Conservation (phyloP, 2,329 filamentous ascomycete genomes). For the Exserohilum rostratum region DNA sequence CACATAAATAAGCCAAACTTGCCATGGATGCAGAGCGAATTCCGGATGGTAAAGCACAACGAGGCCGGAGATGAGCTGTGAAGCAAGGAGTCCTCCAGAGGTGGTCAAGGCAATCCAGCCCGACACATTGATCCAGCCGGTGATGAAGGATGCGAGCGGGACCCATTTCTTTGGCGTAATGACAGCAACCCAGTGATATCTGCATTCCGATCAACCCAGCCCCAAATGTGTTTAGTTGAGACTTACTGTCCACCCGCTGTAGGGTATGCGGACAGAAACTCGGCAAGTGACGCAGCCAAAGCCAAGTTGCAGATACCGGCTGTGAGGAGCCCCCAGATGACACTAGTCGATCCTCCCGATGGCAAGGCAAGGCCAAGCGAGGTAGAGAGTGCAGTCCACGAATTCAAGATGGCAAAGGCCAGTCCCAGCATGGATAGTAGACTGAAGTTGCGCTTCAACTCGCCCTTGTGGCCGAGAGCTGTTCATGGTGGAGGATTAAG, state of each 20-base stretch:
- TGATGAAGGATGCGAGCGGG: constrained; percentile 70
- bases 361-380: constrained; percentile 68
- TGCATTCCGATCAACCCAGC: constrained; percentile 46
- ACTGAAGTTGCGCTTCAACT: constrained; percentile 64
- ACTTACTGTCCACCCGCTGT: constrained; percentile 50
- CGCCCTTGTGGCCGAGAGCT: constrained; percentile 62
- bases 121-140: constrained; percentile 75
- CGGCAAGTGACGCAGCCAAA: constrained; percentile 71
- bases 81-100: constrained; percentile 70
- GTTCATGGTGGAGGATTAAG: neutral
- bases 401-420: constrained; percentile 68
- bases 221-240: neutral
- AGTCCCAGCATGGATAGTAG: constrained; percentile 66
- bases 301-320: constrained; percentile 70
- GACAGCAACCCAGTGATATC: constrained; percentile 74
- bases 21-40: constrained; percentile 67
- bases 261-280: constrained; percentile 71
- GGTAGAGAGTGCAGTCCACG: constrained; percentile 66
- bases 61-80: constrained; percentile 69
- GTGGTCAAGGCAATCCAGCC: constrained; percentile 72
- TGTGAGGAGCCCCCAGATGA: constrained; percentile 71
- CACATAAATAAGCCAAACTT: constrained; percentile 76
- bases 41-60: constrained; percentile 65
- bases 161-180: constrained; percentile 66
- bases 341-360: constrained; percentile 71